Percentiles rank a stretch among this genome's conserved stretches.
Conservation (phyloP, 164 flowering plant genomes). For the Pachysandra terminalis region DNA sequence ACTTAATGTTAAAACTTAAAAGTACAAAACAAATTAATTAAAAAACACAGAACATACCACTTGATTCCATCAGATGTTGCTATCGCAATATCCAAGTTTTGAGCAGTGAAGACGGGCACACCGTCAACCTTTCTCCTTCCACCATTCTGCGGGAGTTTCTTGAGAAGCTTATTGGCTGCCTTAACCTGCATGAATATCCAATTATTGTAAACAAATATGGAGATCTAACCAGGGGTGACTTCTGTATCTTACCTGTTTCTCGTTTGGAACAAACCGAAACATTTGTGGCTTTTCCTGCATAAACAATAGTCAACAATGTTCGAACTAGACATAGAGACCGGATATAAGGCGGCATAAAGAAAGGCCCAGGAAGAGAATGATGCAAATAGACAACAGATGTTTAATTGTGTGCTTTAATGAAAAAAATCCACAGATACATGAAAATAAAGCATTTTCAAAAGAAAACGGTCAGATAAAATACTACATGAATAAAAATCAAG, state of each 20-base stretch:
- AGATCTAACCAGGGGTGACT: constrained; percentile 2
- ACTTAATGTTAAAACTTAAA: not conserved
- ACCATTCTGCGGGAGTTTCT: constrained; percentile 36
- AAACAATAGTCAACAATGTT: constrained; percentile 3
- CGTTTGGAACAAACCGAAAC: constrained; percentile 90
- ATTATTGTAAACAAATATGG: constrained; percentile 3
- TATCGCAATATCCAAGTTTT: constrained; percentile 90
- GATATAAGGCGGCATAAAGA: too few relatives aligned
- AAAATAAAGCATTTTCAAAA: too few relatives aligned
- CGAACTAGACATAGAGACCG: not conserved
- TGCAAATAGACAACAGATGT: too few relatives aligned
- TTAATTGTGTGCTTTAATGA: too few relatives aligned
- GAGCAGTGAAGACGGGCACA: constrained; percentile 93
- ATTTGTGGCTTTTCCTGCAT: constrained; percentile 85
- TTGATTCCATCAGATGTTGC: constrained; percentile 84
- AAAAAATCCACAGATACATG: too few relatives aligned
- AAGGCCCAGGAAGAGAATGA: too few relatives aligned
- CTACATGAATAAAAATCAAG: too few relatives aligned
- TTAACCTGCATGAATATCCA: constrained; percentile 52
- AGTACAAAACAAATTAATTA: not conserved
- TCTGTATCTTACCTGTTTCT: constrained; percentile 58
- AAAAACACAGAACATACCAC: constrained; percentile 42
- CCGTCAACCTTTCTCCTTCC: constrained; percentile 59
- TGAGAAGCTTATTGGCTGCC: constrained; percentile 83
- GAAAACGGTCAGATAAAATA: too few relatives aligned